Evolutionary conservation across 2,329 filamentous ascomycete species (phyloP), one percentile per base, ranked within the genome.

Genomic region (Exophiala lecanii-corni): DNA sequence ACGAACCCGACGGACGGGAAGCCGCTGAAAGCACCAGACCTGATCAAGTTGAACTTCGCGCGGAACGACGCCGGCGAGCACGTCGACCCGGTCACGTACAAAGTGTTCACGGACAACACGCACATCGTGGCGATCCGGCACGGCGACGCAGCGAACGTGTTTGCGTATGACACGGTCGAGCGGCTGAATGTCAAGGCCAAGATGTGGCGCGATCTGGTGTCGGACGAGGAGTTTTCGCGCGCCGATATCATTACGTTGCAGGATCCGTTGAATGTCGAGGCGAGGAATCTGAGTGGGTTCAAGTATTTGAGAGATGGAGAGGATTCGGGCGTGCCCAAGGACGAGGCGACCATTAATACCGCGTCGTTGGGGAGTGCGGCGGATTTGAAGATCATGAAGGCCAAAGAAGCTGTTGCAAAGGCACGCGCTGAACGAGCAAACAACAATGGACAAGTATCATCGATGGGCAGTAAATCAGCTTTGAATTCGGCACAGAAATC

Each of bases 31-130:
- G 81, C 81, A 55, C 79, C 82, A 43, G 91, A 97, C 56, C 73
- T 98, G 37, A 88, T 97, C 61, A 88, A 89, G 59, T 78, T 98
- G 52, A 84, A 89, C 61, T 95, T 97, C 65, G 78, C 86, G 47
- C 89, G 91, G 63, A 98, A 97, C 64, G 86, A 89, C 40, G 84
- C 89, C 49, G 85, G 80, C 40, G 92, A 97, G 57, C 86, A 92
- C 58, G 87, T 97, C 51, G 92, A 98, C 59, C 94, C 92, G 0
- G 91, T 98, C 35, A 96, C 89, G 0, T 97, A 86, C 74, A 98
- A 98, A 65, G 86, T 94, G 31, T 88, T 98, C 59, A 98, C 92
- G 35, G 89, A 98, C 63, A 97, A 97, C 65, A 97, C 92, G 3
- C 92, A 97, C 65, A 87, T 98, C 45, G 87, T 97, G 34, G 91